Conservation (phyloP, 2,329 filamentous ascomycete genomes). For the Saccharata proteae region DNA sequence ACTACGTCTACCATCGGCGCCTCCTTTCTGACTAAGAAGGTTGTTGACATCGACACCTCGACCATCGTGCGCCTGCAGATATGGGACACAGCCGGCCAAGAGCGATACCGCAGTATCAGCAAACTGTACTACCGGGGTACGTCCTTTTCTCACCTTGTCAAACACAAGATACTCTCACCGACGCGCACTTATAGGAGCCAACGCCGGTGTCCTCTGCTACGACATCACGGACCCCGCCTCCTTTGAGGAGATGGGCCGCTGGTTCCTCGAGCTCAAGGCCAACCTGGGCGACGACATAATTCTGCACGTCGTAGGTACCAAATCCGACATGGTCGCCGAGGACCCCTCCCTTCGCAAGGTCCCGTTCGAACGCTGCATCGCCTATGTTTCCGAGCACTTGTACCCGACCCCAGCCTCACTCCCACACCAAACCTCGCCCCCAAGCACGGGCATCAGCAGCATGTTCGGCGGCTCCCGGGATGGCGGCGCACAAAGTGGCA, state of each 20-base stretch:
- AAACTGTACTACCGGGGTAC: constrained; percentile 76
- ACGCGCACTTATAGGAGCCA: constrained; percentile 48
- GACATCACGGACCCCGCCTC: constrained; percentile 78
- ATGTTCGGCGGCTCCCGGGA: constrained; percentile 19
- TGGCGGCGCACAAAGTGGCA: constrained; percentile 21
- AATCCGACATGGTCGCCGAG: constrained; percentile 69
- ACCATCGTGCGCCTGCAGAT: constrained; percentile 86
- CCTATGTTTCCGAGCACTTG: constrained; percentile 69
- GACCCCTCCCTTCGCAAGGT: constrained; percentile 72
- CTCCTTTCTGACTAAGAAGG: constrained; percentile 52
- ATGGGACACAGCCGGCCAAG: constrained; percentile 93
- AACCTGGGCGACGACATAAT: constrained; percentile 69
- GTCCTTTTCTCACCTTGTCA: constrained; percentile 9
- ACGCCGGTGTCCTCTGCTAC: constrained; percentile 89
- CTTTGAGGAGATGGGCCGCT: constrained; percentile 85
- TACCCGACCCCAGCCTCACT: constrained; percentile 41
- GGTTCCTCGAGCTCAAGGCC: constrained; percentile 72
- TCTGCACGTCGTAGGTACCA: constrained; percentile 79
- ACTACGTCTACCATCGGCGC: constrained; percentile 38
- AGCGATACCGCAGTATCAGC: constrained; percentile 88
- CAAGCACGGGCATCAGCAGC: constrained; percentile 13
- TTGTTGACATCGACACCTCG: constrained; percentile 67
- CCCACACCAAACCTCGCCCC: constrained; percentile 11
- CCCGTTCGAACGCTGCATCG: constrained; percentile 89
- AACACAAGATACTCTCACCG: not conserved